These are phyloP conservation scores for Colletotrichum sp. DNA, from an alignment of 2,329 filamentous ascomycete genomes.

Conservation along the genomic window DNA sequence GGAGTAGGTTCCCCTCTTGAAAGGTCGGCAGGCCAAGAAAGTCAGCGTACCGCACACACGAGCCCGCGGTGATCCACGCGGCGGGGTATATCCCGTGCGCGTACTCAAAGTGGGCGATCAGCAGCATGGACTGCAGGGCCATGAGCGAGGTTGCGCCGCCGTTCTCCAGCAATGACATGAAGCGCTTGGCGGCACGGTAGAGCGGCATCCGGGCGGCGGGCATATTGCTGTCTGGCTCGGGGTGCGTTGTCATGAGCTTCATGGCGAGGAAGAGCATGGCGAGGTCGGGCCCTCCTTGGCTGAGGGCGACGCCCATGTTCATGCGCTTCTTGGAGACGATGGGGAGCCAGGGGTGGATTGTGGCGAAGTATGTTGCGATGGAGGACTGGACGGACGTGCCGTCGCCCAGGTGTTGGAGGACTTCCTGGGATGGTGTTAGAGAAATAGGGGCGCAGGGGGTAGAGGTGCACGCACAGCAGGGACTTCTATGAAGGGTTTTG, in stretches of 20 bases:
- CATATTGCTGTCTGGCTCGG: conserved; percentile 33
- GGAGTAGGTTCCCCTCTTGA: conserved; percentile 37
- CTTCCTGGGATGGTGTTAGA: conserved; percentile 30
- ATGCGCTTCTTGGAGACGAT: conserved; percentile 52
- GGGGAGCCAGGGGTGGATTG: conserved; percentile 51
- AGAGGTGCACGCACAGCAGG: conserved; percentile 33
- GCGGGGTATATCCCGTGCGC: conserved; percentile 55
- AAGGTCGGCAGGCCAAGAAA: conserved; percentile 46
- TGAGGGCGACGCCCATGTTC: conserved; percentile 42
- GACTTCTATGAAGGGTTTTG: conserved; percentile 40
- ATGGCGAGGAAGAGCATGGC: conserved; percentile 53
- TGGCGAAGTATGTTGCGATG: conserved; percentile 45
- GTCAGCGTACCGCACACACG: conserved; percentile 48
- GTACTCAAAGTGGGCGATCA: conserved; percentile 52
- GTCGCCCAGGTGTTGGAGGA: conserved; percentile 42
- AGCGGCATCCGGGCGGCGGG: conserved; percentile 38
- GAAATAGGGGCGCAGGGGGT: not conserved
- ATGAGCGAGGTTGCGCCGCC: conserved; percentile 45
- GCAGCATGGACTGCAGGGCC: conserved; percentile 48
- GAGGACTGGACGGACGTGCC: conserved; percentile 39
- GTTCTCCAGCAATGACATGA: conserved; percentile 43
- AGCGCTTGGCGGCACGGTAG: conserved; percentile 48
- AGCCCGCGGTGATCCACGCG: conserved; percentile 51
- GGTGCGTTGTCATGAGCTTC: conserved; percentile 45
- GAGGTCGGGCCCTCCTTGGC: conserved; percentile 49